phyloP scores from a whole-genome alignment of 2,329 filamentous ascomycete species.

The Penicillium sp. region DNA sequence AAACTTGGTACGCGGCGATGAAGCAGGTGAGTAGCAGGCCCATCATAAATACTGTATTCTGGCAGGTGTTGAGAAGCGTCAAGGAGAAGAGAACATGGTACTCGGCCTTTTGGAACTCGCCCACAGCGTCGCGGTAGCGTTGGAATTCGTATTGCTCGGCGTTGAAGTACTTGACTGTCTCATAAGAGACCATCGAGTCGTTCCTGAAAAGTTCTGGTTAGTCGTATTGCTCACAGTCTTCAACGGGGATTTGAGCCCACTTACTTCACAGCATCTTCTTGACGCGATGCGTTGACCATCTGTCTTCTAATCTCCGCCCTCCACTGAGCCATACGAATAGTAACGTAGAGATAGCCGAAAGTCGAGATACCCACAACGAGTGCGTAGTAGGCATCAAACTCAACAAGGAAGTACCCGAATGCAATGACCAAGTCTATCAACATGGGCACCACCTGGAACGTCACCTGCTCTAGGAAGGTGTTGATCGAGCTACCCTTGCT shows the following conservation, averaged over 20 bases:
- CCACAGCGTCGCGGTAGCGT: constrained; percentile 73
- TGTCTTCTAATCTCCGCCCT: constrained; percentile 86
- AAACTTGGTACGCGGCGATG: constrained; percentile 78
- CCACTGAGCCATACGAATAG: constrained; percentile 93
- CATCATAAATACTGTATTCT: constrained; percentile 79
- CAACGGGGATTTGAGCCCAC: constrained; percentile 32
- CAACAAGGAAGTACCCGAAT: constrained; percentile 77
- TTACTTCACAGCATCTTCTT: constrained; percentile 93
- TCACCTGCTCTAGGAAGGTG: constrained; percentile 93
- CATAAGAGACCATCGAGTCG: constrained; percentile 98
- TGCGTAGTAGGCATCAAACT: constrained; percentile 87
- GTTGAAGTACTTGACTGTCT: constrained; percentile 92
- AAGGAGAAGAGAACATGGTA: constrained; percentile 77
- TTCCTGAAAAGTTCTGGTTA: constrained; percentile 59
- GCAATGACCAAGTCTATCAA: constrained; percentile 86
- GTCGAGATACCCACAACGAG: constrained; percentile 88
- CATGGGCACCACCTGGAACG: constrained; percentile 95
- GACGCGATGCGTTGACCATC: constrained; percentile 93
- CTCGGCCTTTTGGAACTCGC: constrained; percentile 74
- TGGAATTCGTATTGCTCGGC: constrained; percentile 79
- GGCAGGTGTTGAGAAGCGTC: constrained; percentile 80
- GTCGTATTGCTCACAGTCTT: background rate
- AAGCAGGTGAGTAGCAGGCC: constrained; percentile 75
- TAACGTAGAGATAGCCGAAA: constrained; percentile 95
- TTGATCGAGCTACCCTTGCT: constrained; percentile 98